Evolutionary conservation across 345 rosid genomes (phyloP), one percentile per base, ranked within the genome.

Genomic region (Pistacia atlantica): DNA sequence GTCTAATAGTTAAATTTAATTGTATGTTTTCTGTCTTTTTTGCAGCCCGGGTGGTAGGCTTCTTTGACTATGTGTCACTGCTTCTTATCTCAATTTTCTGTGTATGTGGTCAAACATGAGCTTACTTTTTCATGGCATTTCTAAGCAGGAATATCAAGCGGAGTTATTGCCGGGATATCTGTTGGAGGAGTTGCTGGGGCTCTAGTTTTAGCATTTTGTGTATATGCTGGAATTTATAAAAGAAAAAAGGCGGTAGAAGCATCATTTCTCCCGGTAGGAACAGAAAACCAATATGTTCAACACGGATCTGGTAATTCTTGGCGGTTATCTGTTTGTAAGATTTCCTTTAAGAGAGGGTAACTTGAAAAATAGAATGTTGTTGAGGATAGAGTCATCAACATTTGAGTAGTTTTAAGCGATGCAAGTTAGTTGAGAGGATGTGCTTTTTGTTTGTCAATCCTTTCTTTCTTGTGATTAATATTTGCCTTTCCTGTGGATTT

Each of bases 11-110:
- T 64, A 18, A 11, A 3, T 79, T 13, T 33, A 2, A 59, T 33
- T 31, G 48, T 73, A 52, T 64, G 48, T 65, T 65, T 58, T 28
- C 14, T 65, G 65, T 68, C 54, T 77, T 45, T 76, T 80, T 78
- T 86, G 88, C 92, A 89, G 92, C 76, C 55, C 67, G 71, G 79
- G 74, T 74, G 87, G 81, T 85, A 80, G 33, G 51, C 70, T 58
- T 64, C 72, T 59, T 60, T 71, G 56, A 54, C 20, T 55, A 42
- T 18, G 57, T 65, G 59, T 78, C 56, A 16, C 28, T 66, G 25
- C 63, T 83, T 59, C 54, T 20, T 55, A 48, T 37, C 48, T 63
- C 57, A 66, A 37, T 35, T 74, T 52, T 28, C 7, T 52, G 65
- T 18, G 10, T 51, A 38, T 5, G 18, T 33, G 51, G 54, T 11